Evolutionary conservation across 805 yeast species (phyloP), one percentile per base, ranked within the genome.

Genomic region (Tetrapisispora namnaoensis): DNA sequence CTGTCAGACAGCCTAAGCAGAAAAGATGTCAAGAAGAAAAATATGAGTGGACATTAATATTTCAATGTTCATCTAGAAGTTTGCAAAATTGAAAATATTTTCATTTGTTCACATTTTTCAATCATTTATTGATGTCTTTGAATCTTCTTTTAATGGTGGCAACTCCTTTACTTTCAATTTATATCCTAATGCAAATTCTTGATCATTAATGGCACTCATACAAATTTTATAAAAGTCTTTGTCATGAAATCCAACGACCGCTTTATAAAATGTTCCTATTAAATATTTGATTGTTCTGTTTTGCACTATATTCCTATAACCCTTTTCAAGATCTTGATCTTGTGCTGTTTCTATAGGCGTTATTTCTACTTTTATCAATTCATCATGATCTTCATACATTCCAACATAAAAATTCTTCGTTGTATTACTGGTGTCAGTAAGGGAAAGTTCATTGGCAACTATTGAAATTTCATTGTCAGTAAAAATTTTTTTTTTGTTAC

Each of bases 371-470:
- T 46, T 46, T 6, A 41, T 3, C 28, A 48, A 8, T 27, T 48
- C 55, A 39, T 63, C 67, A 24, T 54, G 52, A 30, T 56, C 59
- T 41, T 65, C 69, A 46, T 63, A 65, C 11, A 65, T 66, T 4
- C 69, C 69, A 24, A 65, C 69, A 51, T 65, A 65, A 44, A 65
- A 63, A 45, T 65, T 68, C 47, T 62, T 53, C n/a, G 67, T 63
- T 42, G 61, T 61, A 46, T 60, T 50, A 7, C 49, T 46, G 11
- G 44, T 45, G 41, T 51, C 41, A 40, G 38, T 37, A 37, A 41
- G 22, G n/a, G 32, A 24, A 13, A 44, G 21, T 24, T 44, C 46
- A 16, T 36, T 37, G 18, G 46, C 43, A 17, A 30, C 42, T 16
- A 27, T 21, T 4, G 46, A 24, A 28, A 47, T 28, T 37, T 36